phyloP scores from a whole-genome alignment of 176 grass and related monocot genomes.

The Raddia distichophylla region DNA sequence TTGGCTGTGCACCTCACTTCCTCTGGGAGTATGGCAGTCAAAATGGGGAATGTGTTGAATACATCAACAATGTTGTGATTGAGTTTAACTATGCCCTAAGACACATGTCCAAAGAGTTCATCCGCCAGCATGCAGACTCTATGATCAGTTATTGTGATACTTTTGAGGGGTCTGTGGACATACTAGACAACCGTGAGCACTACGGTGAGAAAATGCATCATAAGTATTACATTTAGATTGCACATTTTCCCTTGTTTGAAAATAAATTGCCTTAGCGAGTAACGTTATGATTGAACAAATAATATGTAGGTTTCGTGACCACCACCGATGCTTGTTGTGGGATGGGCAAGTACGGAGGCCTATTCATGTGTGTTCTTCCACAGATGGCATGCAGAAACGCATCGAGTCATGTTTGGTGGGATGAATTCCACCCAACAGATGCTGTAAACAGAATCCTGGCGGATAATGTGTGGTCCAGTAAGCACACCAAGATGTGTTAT shows the following conservation, averaged over 20 bases:
- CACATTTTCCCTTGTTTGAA: neutral
- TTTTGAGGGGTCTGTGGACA: constrained; percentile 80
- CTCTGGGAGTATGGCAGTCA: constrained; percentile 72
- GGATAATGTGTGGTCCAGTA: constrained; percentile 70
- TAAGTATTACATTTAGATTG: constrained; percentile 23
- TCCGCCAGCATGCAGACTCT: constrained; percentile 56
- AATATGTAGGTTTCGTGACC: constrained; percentile 61
- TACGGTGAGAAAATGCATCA: constrained; percentile 59
- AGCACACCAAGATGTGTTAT: constrained; percentile 77
- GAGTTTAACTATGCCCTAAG: constrained; percentile 77
- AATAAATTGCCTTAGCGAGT: neutral
- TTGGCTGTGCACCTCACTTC: constrained; percentile 80
- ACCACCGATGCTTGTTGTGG: constrained; percentile 82
- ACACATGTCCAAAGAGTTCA: constrained; percentile 67
- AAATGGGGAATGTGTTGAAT: constrained; percentile 69
- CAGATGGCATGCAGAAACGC: constrained; percentile 81
- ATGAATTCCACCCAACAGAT: constrained; percentile 86
- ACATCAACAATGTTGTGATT: constrained; percentile 69
- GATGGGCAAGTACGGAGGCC: constrained; percentile 70
- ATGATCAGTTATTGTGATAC: constrained; percentile 73
- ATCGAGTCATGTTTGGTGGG: constrained; percentile 86
- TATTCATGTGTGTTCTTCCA: constrained; percentile 81
- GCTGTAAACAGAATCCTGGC: constrained; percentile 75
- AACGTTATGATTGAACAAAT: neutral
- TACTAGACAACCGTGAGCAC: constrained; percentile 57